Conservation (phyloP, 2,329 filamentous ascomycete genomes). For the Penicillium sp. region DNA sequence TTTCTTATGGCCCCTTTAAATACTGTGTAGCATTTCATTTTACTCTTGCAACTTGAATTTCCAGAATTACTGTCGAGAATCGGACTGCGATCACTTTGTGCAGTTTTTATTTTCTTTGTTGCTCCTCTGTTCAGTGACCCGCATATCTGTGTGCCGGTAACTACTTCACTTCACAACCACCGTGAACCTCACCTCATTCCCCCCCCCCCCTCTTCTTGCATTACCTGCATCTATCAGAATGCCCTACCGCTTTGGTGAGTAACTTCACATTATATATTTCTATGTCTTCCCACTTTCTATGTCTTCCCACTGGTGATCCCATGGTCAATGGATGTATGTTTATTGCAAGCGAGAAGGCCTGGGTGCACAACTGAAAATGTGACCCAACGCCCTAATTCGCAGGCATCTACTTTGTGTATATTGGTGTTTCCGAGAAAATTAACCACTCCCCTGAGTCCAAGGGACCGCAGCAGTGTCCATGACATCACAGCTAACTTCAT, state of each 20-base stretch:
- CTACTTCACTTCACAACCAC: background rate
- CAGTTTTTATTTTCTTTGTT: background rate
- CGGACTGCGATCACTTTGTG: background rate
- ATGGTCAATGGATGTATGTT: background rate
- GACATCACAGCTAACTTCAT: conserved; percentile 10
- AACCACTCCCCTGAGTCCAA: too few species aligned
- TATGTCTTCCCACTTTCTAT: background rate
- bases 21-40: background rate
- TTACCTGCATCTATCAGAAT: conserved; percentile 4
- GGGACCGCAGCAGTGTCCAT: background rate
- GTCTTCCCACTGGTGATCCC: background rate
- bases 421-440: background rate
- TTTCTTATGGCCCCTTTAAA: background rate
- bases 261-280: background rate
- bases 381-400: background rate
- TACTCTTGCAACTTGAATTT: background rate
- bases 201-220: background rate
- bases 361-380: background rate
- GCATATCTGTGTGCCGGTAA: background rate
- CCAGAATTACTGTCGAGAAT: too few species aligned
- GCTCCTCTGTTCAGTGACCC: background rate
- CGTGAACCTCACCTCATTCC: background rate
- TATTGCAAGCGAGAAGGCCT: background rate
- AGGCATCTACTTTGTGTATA: background rate
- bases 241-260: conserved; percentile 30